phyloP scores from a whole-genome alignment of 352 stramenopile genomes.

The Elongisporangium anandrum region DNA sequence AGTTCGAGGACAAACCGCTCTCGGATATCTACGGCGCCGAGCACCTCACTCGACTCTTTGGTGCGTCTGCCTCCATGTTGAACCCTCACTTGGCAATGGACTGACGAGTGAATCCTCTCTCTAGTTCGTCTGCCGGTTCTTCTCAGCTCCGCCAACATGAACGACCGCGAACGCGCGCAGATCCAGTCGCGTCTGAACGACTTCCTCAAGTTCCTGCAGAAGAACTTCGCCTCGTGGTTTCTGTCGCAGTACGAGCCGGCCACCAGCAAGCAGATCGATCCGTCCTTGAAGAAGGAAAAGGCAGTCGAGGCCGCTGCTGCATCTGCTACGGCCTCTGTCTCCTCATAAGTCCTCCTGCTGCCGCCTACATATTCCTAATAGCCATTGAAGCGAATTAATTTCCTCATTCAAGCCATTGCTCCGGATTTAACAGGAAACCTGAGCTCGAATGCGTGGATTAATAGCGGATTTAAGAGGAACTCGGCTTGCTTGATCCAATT shows the following conservation, averaged over 20 bases:
- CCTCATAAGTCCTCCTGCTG: neutral
- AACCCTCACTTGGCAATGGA: neutral
- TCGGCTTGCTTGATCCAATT: neutral
- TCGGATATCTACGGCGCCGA: slow-evolving; percentile 92
- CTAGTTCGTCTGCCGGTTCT: slow-evolving; percentile 80
- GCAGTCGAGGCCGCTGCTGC: neutral
- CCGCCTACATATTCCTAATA: neutral
- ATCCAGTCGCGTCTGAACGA: slow-evolving; percentile 77
- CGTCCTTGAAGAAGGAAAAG: neutral
- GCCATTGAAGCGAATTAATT: neutral
- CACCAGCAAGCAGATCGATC: slow-evolving; percentile 50
- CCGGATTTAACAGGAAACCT: neutral
- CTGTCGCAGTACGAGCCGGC: slow-evolving; percentile 58
- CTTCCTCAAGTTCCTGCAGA: slow-evolving; percentile 83
- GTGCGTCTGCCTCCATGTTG: slow-evolving; percentile 27
- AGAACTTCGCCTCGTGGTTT: slow-evolving; percentile 67
- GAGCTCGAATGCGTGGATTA: neutral
- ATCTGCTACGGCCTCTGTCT: neutral
- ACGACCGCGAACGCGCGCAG: slow-evolving; percentile 48
- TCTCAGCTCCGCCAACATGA: slow-evolving; percentile 51
- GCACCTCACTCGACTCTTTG: slow-evolving; percentile 88
- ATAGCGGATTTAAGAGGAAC: neutral
- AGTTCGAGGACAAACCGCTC: slow-evolving; percentile 50
- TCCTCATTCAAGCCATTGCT: no score
- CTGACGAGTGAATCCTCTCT: slow-evolving; percentile 3